These are phyloP conservation scores for Choiromyces venosus DNA, from an alignment of 495 filamentous ascomycete species.

Conservation along the genomic window DNA sequence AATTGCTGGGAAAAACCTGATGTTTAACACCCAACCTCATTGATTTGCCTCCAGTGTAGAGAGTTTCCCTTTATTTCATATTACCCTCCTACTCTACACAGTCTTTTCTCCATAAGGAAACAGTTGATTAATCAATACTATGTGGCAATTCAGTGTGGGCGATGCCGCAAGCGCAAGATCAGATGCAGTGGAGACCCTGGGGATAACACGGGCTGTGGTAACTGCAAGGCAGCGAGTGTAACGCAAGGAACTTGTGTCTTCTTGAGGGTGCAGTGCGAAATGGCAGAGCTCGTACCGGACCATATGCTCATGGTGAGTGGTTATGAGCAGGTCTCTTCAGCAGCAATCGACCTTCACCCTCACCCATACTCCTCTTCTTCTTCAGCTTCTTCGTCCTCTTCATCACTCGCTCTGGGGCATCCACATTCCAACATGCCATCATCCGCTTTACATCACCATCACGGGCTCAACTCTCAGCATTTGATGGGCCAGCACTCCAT, in stretches of 20 bases:
- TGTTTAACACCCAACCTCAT: not conserved
- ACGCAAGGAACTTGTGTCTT: constrained; percentile 33
- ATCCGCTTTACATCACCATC: constrained; percentile 13
- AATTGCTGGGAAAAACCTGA: not conserved
- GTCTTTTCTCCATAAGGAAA: not conserved
- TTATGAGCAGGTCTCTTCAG: constrained; percentile 39
- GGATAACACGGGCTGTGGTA: constrained; percentile 68
- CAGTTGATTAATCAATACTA: not conserved
- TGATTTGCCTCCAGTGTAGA: not conserved
- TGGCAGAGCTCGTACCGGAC: constrained; percentile 34
- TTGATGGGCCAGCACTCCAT: constrained; percentile 21
- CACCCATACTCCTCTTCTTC: constrained; percentile 26
- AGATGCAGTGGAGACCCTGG: constrained; percentile 85
- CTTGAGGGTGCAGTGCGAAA: constrained; percentile 41
- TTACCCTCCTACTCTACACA: not conserved
- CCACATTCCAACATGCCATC: constrained; percentile 10
- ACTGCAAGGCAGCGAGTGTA: constrained; percentile 68
- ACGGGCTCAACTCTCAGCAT: constrained; percentile 19
- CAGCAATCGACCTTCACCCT: constrained; percentile 33
- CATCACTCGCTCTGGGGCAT: constrained; percentile 25
- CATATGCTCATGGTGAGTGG: constrained; percentile 36
- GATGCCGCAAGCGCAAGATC: constrained; percentile 93
- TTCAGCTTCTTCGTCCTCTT: constrained; percentile 16
- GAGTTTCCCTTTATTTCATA: not conserved
- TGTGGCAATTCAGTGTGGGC: constrained; percentile 59